Conservation (phyloP, 2,329 filamentous ascomycete genomes). For the Coniella vitis region DNA sequence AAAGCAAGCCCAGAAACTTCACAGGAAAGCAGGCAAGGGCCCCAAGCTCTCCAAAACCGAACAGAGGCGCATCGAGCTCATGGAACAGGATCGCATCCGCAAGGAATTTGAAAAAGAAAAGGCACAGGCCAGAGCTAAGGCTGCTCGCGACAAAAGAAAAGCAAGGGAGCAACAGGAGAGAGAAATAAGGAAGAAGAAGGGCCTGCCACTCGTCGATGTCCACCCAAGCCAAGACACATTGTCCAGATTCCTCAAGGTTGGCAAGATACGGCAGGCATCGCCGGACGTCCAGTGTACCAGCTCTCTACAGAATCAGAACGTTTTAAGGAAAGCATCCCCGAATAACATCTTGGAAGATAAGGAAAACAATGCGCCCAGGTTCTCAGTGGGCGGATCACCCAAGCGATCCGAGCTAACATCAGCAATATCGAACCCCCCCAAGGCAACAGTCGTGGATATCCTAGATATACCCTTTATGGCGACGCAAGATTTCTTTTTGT, state of each 20-base stretch:
- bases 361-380: not conserved
- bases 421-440: not conserved
- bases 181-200: constrained; percentile 43
- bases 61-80: constrained; percentile 31
- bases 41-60: constrained; percentile 38
- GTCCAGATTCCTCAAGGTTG: constrained; percentile 38
- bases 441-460: not conserved
- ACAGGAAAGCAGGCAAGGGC: constrained; percentile 32
- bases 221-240: constrained; percentile 53
- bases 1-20: constrained; percentile 41
- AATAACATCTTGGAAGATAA: constrained; percentile 15
- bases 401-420: not conserved
- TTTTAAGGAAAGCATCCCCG: constrained; percentile 1
- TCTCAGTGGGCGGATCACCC: no score
- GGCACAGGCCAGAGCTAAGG: constrained; percentile 39
- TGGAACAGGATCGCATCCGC: constrained; percentile 48
- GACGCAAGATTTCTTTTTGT: constrained; percentile 40
- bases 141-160: constrained; percentile 48
- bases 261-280: constrained; percentile 20
- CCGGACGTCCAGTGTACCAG: constrained; percentile 14
- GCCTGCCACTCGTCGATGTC: constrained; percentile 47
- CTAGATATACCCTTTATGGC: constrained; percentile 30
- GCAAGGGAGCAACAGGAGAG: constrained; percentile 44
- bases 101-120: constrained; percentile 45
- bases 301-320: not conserved